Conservation (phyloP, 192 early-diverging fungal species). For the Backusella westeae region DNA sequence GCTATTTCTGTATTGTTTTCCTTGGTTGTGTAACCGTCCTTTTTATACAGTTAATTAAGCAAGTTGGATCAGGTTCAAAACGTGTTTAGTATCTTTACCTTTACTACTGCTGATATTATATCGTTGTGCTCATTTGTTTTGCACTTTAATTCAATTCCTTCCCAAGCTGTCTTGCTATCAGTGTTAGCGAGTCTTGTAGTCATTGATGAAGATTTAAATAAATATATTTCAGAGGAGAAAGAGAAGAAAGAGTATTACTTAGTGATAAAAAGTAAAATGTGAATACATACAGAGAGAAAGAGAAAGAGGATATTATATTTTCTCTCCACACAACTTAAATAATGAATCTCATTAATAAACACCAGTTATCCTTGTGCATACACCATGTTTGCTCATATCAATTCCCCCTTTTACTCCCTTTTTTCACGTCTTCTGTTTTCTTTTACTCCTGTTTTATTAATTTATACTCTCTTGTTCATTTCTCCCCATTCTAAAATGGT, state of each 20-base stretch:
- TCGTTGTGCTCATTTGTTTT: not conserved
- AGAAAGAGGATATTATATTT: not conserved
- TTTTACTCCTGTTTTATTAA: slow-evolving; percentile 1
- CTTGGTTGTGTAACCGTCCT: not conserved
- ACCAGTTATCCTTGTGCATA: not conserved
- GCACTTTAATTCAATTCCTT: not conserved
- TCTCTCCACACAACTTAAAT: not conserved
- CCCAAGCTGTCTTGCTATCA: not conserved
- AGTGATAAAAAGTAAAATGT: not conserved
- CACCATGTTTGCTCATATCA: not conserved
- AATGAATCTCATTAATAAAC: not conserved
- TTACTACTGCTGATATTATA: not conserved
- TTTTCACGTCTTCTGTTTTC: not conserved
- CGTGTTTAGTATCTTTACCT: not conserved
- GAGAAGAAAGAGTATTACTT: not conserved
- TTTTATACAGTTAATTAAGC: not conserved
- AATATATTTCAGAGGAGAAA: not conserved
- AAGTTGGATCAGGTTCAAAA: not conserved
- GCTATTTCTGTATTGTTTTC: not conserved
- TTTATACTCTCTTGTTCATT: not conserved
- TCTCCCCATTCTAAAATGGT: not conserved
- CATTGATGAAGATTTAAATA: not conserved
- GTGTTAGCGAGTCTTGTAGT: not conserved
- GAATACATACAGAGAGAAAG: not conserved
- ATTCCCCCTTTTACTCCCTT: not conserved